phyloP scores from a whole-genome alignment of 768 basidiomycete species.

The Lentinula sp. region DNA sequence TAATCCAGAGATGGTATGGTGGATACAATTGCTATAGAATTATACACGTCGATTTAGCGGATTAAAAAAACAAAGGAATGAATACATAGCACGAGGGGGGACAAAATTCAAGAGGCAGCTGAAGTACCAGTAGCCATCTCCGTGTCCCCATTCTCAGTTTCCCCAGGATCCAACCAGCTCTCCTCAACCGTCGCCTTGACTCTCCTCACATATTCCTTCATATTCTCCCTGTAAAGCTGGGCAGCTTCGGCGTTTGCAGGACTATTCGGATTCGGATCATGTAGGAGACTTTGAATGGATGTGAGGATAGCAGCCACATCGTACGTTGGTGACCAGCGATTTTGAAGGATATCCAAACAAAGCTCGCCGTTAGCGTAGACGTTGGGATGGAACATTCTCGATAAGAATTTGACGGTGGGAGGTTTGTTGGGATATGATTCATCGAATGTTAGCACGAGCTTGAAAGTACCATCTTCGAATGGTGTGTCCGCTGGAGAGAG shows the following conservation, averaged over 20 bases:
- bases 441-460: conserved; percentile 90
- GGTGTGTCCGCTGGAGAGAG: conserved; percentile 80
- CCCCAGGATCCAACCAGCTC: conserved; percentile 88
- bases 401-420: conserved; percentile 94
- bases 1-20: not conserved
- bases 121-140: not conserved
- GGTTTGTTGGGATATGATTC: conserved; percentile 99
- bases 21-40: not conserved
- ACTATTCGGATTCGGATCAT: conserved; percentile 97
- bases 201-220: conserved; percentile 95
- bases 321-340: conserved; percentile 98
- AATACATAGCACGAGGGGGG: not conserved
- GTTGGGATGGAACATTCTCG: conserved; percentile 98
- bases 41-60: not conserved
- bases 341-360: conserved; percentile 97
- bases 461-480: conserved; percentile 99
- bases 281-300: conserved; percentile 89
- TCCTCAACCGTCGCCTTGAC: conserved; percentile 94
- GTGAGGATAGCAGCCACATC: conserved; percentile 98
- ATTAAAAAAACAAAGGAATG: not conserved
- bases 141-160: conserved; percentile 31
- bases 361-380: conserved; percentile 98
- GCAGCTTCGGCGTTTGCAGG: conserved; percentile 99
- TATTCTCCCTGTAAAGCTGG: conserved; percentile 92
- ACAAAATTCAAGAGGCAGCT: not conserved